Base-by-base conservation (phyloP, 2,329 filamentous ascomycete species). In the Fusarium hainanense region DNA sequence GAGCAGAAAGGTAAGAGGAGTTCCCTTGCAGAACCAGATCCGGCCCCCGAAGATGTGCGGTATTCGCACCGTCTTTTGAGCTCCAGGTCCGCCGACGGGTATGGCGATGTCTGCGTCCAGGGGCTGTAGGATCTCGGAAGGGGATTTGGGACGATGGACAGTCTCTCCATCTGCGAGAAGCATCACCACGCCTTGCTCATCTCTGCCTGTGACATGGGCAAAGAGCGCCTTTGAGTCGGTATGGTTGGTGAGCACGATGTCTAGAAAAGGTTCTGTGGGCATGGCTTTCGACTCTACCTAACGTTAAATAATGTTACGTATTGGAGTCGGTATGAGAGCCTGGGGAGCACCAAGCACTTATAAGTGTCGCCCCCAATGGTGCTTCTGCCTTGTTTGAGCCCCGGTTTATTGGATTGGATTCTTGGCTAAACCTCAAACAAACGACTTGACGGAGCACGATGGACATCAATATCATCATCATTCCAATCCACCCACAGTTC, bases 11-110 rank as follows among this genome's bases (percentile, higher is more conserved):
- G 84, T 88, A 50, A 94, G 83, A 37, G 85, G 85, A 46, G 80
- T 80, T 70, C 86, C 87, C 63, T 87, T 82, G 58, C 85, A 88
- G 78, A 93, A 91, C 89, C 90, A 94, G 76, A 94, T 88, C 55
- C 92, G 86, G 3, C 88, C 91, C 23, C 91, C 91, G 5, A 87
- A 90, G 27, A 93, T 84, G 64, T 89, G 89, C 13, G 92, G 92
- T 65, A 94, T 88, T 2, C 86, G 89, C 25, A 92, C 82, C 4
- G 82, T 87, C 28, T 82, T 86, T 1, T 85, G 87, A 44, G 83
- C 81, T 9, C 91, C 91, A 1, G 89, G 84, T 0, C 82, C 81
- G 16, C 90, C 90, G 7, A 94, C 81, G 2, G 82, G 78, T 66
- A 94, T 93, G 40, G 87, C 86, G 72, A 87, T 87, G 77, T 93